Percentiles rank a stretch among this genome's conserved stretches.
Evolutionary conservation across 495 filamentous ascomycete species (phyloP).

Genomic region (Acidomyces sp.): DNA sequence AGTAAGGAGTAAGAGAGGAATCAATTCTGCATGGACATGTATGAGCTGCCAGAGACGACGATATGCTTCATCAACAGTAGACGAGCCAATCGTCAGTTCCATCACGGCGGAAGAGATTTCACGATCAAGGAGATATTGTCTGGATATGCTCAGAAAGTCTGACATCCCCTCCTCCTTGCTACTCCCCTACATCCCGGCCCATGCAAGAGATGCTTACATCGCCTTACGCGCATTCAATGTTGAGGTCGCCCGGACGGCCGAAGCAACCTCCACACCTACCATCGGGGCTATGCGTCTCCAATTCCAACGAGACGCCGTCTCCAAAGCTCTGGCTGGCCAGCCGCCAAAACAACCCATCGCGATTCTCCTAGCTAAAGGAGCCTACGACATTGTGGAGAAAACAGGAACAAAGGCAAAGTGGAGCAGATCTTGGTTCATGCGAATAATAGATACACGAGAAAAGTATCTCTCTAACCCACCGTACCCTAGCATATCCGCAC

Average conservation of each 20-base stretch:
- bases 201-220: slow-evolving; percentile 66
- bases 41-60: background rate
- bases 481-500: slow-evolving; percentile 53
- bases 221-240: slow-evolving; percentile 87
- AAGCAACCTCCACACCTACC: slow-evolving; percentile 66
- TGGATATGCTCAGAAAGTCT: slow-evolving; percentile 44
- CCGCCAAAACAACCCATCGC: slow-evolving; percentile 85
- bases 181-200: slow-evolving; percentile 62
- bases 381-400: slow-evolving; percentile 45
- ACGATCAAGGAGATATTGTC: slow-evolving; percentile 5
- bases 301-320: slow-evolving; percentile 81
- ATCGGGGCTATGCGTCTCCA: slow-evolving; percentile 80
- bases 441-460: slow-evolving; percentile 67
- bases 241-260: slow-evolving; percentile 75
- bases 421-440: slow-evolving; percentile 68
- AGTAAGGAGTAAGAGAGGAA: too few relatives aligned
- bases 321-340: slow-evolving; percentile 53
- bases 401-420: slow-evolving; percentile 43
- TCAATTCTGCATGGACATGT: slow-evolving; percentile 2
- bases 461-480: slow-evolving; percentile 73
- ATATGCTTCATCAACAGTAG: slow-evolving; percentile 1
- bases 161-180: slow-evolving; percentile 83
- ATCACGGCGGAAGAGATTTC: slow-evolving; percentile 11
- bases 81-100: slow-evolving; percentile 1
- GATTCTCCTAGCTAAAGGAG: slow-evolving; percentile 61